Base-by-base conservation (phyloP, 2,329 filamentous ascomycete genomes). In the Elsinoe australis region DNA sequence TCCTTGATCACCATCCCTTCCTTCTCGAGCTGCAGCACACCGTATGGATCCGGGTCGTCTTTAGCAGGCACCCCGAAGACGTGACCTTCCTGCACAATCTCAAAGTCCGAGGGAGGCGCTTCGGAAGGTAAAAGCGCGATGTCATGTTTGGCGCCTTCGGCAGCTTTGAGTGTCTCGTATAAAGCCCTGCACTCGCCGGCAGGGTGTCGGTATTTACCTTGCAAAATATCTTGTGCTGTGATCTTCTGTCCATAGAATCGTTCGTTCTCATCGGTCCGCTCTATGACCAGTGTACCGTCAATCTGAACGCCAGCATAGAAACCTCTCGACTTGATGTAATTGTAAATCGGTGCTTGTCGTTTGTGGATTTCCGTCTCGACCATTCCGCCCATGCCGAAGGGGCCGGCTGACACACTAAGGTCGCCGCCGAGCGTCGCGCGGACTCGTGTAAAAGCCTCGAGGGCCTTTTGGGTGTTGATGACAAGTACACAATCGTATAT, bases 401-500 rank as follows among this genome's bases (percentile, higher is more conserved):
- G 89, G 1, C 89, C 89, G 5, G 82, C 79, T 5, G 82, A 78
- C 19, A 87, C 79, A 53, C 79, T 82, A 46, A 94, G 76, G 62
- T 95, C 87, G 36, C 84, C 82, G 4, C 89, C 89, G 2, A 96
- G 70, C 0, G 85, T 92, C 49, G 87, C 80, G 47, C 83, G 78
- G 3, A 90, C 71, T 50, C 81, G 82, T 28, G 85, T 87, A 61
- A 95, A 94, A 1, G 85, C 80, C 55, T 95, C 85, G 38, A 96
- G 71, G 5, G 88, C 87, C 49, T 86, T 77, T 36, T 85, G 79
- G 35, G 85, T 88, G 68, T 94, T 95, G 61, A 95, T 89, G 28
- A 95, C 85, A 6, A 95, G 76, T 10, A 96, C 85, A 60, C 89
- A 95, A 64, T 96, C 90, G 71, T 95, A 96, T 24, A 95, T 88